These are phyloP conservation scores for Eucalyptus viminalis DNA, from an alignment of 345 rosid genomes.

Conservation along the genomic window DNA sequence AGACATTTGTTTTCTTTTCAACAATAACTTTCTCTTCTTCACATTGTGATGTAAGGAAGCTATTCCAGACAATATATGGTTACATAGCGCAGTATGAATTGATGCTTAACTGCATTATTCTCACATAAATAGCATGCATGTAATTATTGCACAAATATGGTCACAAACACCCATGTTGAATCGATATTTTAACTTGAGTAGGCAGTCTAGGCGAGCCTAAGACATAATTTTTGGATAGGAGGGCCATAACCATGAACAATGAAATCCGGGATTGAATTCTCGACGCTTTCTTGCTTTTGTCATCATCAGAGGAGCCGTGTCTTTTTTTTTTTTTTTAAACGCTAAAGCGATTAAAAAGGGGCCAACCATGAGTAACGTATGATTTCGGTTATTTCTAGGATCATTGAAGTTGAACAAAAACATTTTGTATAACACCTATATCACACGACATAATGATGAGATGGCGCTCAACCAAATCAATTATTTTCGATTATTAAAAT, in stretches of 20 bases:
- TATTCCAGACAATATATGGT: not conserved
- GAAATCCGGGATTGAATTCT: not conserved
- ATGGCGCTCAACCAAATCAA: not conserved
- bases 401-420: not conserved
- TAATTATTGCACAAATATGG: not conserved
- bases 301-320: not conserved
- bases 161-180: not conserved
- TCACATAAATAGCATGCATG: not conserved
- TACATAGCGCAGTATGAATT: not conserved
- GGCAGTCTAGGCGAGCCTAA: not conserved
- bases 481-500: not conserved
- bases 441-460: not conserved
- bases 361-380: not conserved
- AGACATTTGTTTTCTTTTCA: not conserved
- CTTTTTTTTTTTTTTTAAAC: not conserved
- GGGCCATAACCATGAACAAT: not conserved
- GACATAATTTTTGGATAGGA: not conserved
- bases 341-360: not conserved
- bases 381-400: not conserved
- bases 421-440: not conserved
- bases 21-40: not conserved
- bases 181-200: not conserved
- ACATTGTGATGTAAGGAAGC: not conserved
- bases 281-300: not conserved
- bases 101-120: not conserved